A percentile compares a stretch with the other conserved stretches of the same genome.
Conservation (phyloP, 208 protist genomes). For the Crithidia fasciculata region DNA sequence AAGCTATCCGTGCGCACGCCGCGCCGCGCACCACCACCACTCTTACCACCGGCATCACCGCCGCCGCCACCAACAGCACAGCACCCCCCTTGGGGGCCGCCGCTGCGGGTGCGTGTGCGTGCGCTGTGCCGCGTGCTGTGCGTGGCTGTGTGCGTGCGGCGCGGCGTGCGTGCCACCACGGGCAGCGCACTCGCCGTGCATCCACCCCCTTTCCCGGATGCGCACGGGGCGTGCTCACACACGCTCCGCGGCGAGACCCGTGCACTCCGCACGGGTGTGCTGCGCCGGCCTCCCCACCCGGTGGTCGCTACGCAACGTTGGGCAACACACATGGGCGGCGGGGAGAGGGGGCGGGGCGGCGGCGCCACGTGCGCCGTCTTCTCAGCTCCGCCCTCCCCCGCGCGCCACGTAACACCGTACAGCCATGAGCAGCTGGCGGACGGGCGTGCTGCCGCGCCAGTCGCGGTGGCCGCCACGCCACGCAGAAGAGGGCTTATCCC, state of each 20-base stretch:
- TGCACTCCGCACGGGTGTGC: slow-evolving; percentile 23
- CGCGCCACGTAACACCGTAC: slow-evolving; percentile 25
- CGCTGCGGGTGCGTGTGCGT: no score
- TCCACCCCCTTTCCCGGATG: slow-evolving; percentile 24
- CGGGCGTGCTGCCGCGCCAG: slow-evolving; percentile 22
- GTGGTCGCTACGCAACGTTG: slow-evolving; percentile 33
- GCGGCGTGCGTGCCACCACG: slow-evolving; percentile 14
- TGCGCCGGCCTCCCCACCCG: slow-evolving; percentile 31
- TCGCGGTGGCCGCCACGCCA: slow-evolving; percentile 32
- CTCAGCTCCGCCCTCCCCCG: not conserved
- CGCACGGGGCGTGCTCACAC: slow-evolving; percentile 14
- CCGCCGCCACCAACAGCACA: no score
- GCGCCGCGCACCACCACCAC: slow-evolving; percentile 13
- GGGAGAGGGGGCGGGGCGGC: no score
- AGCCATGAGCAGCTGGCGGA: slow-evolving; percentile 35
- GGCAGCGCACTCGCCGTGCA: slow-evolving; percentile 33
- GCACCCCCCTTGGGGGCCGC: no score
- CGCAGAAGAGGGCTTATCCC: slow-evolving; percentile 35
- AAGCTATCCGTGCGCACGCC: slow-evolving; percentile 23
- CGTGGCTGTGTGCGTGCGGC: not conserved
- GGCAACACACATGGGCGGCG: slow-evolving; percentile 18
- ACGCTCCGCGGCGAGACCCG: slow-evolving; percentile 22
- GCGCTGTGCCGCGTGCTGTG: not conserved
- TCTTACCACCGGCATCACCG: no score
- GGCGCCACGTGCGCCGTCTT: not conserved